These are phyloP conservation scores for Thermochaetoides thermophila DNA, from an alignment of 495 filamentous ascomycete species.

Conservation along the genomic window DNA sequence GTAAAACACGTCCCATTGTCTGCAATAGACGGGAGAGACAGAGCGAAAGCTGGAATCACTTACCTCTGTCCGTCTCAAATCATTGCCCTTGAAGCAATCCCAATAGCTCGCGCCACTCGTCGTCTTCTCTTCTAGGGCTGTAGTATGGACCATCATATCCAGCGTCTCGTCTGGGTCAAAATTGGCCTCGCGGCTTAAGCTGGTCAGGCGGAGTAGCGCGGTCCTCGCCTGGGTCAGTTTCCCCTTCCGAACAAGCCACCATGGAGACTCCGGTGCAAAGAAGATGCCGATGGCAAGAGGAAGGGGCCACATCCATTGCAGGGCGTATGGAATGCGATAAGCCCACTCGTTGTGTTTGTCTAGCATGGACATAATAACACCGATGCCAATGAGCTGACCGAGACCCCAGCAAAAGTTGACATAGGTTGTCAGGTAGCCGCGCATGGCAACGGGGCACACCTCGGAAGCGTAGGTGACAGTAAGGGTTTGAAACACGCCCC, in stretches of 20 bases:
- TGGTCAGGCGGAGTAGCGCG: conserved; percentile 52
- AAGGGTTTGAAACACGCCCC: conserved; percentile 70
- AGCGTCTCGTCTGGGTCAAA: conserved; percentile 65
- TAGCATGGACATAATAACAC: conserved; percentile 54
- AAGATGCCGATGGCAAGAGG: conserved; percentile 57
- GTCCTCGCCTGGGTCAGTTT: conserved; percentile 52
- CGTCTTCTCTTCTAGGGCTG: conserved; percentile 56
- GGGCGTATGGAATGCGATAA: conserved; percentile 49
- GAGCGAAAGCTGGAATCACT: too few species aligned
- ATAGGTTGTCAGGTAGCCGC: conserved; percentile 63
- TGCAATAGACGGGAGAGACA: neutral
- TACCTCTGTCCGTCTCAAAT: conserved; percentile 55
- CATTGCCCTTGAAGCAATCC: conserved; percentile 63
- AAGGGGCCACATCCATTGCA: conserved; percentile 80
- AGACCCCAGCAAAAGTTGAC: conserved; percentile 76
- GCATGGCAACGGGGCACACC: conserved; percentile 56
- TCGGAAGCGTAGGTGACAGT: conserved; percentile 73
- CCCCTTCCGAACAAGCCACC: conserved; percentile 69
- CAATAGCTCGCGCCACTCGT: conserved; percentile 52
- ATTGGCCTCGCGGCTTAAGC: conserved; percentile 36
- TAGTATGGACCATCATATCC: conserved; percentile 75
- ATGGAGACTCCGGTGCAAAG: conserved; percentile 64
- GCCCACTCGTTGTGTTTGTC: conserved; percentile 39
- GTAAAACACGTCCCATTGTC: neutral
- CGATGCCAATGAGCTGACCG: conserved; percentile 60